Evolutionary conservation across 345 rosid genomes (phyloP).

Genomic region (Sonneratia caseolaris): DNA sequence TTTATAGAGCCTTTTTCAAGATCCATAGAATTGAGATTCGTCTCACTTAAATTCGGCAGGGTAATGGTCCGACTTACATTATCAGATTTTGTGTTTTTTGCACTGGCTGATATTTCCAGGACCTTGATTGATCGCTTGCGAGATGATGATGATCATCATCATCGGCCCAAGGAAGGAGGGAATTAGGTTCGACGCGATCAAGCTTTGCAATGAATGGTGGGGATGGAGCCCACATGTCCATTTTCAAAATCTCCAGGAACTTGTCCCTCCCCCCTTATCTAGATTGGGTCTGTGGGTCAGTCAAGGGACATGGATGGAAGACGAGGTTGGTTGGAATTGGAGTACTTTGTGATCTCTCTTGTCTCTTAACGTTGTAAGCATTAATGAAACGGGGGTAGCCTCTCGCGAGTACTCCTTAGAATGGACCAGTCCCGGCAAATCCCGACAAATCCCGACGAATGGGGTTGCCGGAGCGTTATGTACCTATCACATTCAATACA

Average conservation of each 20-base stretch:
- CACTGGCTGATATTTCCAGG: background rate
- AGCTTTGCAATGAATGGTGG: too few relatives aligned
- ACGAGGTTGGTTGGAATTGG: background rate
- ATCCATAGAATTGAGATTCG: too few relatives aligned
- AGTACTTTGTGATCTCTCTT: background rate
- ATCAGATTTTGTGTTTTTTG: too few relatives aligned
- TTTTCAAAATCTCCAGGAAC: background rate
- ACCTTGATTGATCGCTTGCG: background rate
- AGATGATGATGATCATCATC: too few relatives aligned
- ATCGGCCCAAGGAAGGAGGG: background rate
- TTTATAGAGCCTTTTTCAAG: too few relatives aligned
- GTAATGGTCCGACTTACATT: too few relatives aligned
- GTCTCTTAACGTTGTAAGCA: background rate
- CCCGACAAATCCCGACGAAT: too few relatives aligned
- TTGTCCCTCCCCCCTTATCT: background rate
- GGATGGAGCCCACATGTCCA: background rate
- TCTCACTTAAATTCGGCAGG: too few relatives aligned
- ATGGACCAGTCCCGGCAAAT: too few relatives aligned
- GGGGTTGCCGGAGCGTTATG: too few relatives aligned
- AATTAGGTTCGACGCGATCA: background rate
- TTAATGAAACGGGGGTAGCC: background rate
- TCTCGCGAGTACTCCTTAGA: too few relatives aligned
- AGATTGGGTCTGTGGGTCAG: background rate
- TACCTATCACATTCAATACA: too few relatives aligned
- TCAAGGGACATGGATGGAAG: background rate